Evolutionary conservation across 768 basidiomycete genomes (phyloP).

Genomic region (Macrocybe gigantea): DNA sequence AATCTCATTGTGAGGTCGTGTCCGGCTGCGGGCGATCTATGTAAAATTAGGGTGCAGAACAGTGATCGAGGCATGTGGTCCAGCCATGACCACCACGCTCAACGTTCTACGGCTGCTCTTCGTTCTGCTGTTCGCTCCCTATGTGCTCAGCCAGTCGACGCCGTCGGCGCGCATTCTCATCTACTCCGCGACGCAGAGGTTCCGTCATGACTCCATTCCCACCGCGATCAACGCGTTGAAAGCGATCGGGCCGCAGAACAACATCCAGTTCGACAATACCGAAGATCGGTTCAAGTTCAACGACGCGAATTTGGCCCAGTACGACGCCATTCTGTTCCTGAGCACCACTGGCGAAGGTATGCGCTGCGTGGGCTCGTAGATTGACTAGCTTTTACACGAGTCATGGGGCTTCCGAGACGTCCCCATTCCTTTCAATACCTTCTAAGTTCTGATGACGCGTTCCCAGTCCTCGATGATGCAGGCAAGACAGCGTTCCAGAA

Average conservation of each 20-base stretch:
- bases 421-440: no score
- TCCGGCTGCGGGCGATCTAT: no score
- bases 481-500: slow-evolving; percentile 58
- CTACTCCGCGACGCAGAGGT: slow-evolving; percentile 57
- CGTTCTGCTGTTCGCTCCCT: not conserved
- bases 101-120: no score
- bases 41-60: no score
- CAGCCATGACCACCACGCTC: not conserved
- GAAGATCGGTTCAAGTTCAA: slow-evolving; percentile 58
- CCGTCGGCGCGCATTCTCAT: slow-evolving; percentile 41
- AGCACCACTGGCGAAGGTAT: slow-evolving; percentile 64
- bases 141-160: slow-evolving; percentile 7
- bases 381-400: not conserved
- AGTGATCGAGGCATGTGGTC: no score
- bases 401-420: no score
- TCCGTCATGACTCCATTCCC: slow-evolving; percentile 73
- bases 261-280: slow-evolving; percentile 55
- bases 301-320: slow-evolving; percentile 43
- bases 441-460: not conserved
- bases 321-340: slow-evolving; percentile 66
- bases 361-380: slow-evolving; percentile 10
- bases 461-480: slow-evolving; percentile 49
- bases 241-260: slow-evolving; percentile 34
- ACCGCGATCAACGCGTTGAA: slow-evolving; percentile 56
- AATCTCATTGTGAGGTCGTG: no score